Evolutionary conservation across 345 rosid species (phyloP).

Genomic region (Gynandropsis gynandra): DNA sequence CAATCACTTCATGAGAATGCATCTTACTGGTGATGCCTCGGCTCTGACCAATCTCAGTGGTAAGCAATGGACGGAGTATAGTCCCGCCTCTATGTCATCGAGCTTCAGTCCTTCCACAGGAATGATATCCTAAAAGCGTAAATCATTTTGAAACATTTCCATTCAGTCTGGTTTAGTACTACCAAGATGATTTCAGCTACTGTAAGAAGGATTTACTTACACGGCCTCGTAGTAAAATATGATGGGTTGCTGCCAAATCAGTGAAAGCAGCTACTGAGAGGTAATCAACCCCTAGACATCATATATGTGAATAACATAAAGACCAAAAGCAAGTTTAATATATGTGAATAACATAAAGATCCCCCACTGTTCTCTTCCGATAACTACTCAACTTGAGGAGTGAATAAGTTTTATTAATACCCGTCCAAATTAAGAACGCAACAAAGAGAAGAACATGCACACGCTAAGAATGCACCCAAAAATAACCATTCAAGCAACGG

Average conservation of each 20-base stretch:
- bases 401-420: no score
- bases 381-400: background rate
- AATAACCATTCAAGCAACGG: no score
- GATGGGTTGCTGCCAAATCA: conserved; percentile 37
- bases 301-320: background rate
- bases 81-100: conserved; percentile 51
- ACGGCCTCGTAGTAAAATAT: conserved; percentile 38
- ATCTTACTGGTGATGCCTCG: conserved; percentile 65
- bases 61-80: conserved; percentile 62
- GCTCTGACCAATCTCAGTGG: conserved; percentile 62
- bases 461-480: no score
- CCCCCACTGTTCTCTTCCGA: no score
- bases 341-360: background rate
- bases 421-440: no score
- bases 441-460: no score
- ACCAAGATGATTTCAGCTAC: conserved; percentile 4
- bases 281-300: conserved; percentile 58
- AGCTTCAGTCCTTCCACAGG: conserved; percentile 68
- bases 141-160: conserved; percentile 4
- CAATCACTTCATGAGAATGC: conserved; percentile 57
- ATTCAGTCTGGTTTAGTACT: no score
- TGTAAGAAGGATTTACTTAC: conserved; percentile 24
- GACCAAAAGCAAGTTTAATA: background rate
- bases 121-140: conserved; percentile 41
- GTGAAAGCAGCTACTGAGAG: conserved; percentile 67